These are phyloP conservation scores for Phialophora expanda DNA, from an alignment of 2,329 filamentous ascomycete species.

Conservation along the genomic window DNA sequence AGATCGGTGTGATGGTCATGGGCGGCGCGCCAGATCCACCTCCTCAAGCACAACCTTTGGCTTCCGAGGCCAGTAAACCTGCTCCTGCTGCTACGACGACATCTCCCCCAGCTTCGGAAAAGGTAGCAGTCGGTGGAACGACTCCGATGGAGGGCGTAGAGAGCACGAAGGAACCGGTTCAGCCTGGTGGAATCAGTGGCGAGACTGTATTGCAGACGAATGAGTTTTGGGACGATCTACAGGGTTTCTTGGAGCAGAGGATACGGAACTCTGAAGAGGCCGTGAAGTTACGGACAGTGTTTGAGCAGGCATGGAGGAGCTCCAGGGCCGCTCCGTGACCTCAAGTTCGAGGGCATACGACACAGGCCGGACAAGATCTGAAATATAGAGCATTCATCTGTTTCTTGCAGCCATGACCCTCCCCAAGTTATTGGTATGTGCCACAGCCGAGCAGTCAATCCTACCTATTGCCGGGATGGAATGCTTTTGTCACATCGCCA, in stretches of 20 bases:
- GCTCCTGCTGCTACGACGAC: background rate
- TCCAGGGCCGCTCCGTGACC: slow-evolving; percentile 24
- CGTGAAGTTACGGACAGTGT: slow-evolving; percentile 67
- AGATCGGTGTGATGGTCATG: slow-evolving; percentile 88
- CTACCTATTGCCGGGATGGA: background rate
- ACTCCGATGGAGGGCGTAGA: slow-evolving; percentile 44
- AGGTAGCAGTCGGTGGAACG: slow-evolving; percentile 48
- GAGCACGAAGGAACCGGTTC: slow-evolving; percentile 38
- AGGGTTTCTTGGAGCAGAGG: slow-evolving; percentile 78
- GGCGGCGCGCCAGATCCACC: slow-evolving; percentile 63
- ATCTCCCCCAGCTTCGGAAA: slow-evolving; percentile 41
- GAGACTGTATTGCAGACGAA: slow-evolving; percentile 62
- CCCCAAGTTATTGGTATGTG: background rate
- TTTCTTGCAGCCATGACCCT: background rate
- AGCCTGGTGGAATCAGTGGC: slow-evolving; percentile 30
- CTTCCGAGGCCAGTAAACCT: background rate
- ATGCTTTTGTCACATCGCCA: background rate
- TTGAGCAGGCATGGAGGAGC: slow-evolving; percentile 71
- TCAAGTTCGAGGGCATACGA: background rate
- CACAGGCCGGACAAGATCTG: background rate
- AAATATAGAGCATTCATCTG: background rate
- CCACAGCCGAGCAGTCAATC: background rate
- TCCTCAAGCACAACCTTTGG: slow-evolving; percentile 20
- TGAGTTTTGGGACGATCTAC: slow-evolving; percentile 85
- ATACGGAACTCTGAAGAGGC: slow-evolving; percentile 72